Evolutionary conservation across 1,139 yeast genomes (phyloP), one percentile per base, ranked within the genome.

Genomic region (Scheffersomyces stambukii): DNA sequence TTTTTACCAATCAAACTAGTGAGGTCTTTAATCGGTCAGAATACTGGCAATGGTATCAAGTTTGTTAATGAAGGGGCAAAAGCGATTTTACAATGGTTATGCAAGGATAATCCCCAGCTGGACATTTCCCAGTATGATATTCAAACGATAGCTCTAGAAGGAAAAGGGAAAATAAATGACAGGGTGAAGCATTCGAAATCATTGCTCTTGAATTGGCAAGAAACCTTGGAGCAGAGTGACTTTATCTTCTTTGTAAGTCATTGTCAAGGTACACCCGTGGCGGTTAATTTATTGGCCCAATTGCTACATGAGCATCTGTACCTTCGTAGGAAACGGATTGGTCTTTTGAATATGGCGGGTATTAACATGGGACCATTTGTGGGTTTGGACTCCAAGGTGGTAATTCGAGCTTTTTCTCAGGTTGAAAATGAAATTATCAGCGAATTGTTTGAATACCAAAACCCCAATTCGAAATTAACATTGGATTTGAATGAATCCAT

Each of bases 1-100:
- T 75, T 71, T 44, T 54, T 70, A 20, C 80, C 81, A 1, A 61
- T 64, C 16, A 75, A 73, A 37, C 54, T 74, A 48, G 75, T 70
- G 9, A 55, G 60, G 40, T 45, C 65, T 35, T 46, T 69, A 23
- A 57, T 72, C 14, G 77, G 75, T 0, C 71, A 65, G 29, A 43
- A 63, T 7, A 70, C 77, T 0, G 77, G 76, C 0, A 61, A 52
- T 22, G 57, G 78, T 1, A 43, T 50, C 7, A 41, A 43, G 14
- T 54, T 66, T 38, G 60, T 58, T 2, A 50, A 52, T 11, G 48
- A 48, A 19, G 70, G 75, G 0, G 46, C 61, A 1, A 47, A 48
- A 17, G 64, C 69, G 2, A 43, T 74, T 2, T 42, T 48, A 13
- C 31, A 52, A 10, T 74, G 78, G 78, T 48, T 64, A 1, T 37